Conservation (phyloP, 2,329 filamentous ascomycete genomes). For the Fusarium circinatum region DNA sequence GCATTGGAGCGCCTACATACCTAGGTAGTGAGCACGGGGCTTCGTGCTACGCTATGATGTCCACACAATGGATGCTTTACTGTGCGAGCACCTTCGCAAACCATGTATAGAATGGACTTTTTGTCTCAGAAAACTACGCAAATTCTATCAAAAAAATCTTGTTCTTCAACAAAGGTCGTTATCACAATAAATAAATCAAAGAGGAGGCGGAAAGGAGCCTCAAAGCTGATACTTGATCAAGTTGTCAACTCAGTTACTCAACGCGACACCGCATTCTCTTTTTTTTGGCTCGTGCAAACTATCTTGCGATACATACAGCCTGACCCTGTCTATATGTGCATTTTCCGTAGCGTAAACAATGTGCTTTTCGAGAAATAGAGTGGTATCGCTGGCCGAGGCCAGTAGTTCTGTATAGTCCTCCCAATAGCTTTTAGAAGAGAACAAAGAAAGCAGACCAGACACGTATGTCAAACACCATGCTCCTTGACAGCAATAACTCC, state of each 20-base stretch:
- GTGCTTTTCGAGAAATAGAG: constrained; percentile 11
- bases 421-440: constrained; percentile 9
- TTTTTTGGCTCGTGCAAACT: constrained; percentile 28
- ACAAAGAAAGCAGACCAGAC: constrained; percentile 23
- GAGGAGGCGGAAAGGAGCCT: constrained; percentile 13
- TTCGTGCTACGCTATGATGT: background rate
- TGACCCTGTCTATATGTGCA: constrained; percentile 33
- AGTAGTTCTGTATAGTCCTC: constrained; percentile 29
- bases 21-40: background rate
- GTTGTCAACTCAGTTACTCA: constrained; percentile 28
- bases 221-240: constrained; percentile 34
- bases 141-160: background rate
- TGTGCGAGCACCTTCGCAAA: background rate
- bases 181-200: constrained; percentile 30
- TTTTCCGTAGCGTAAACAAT: constrained; percentile 12
- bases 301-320: constrained; percentile 33
- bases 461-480: constrained; percentile 21
- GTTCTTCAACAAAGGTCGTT: background rate
- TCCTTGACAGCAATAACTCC: constrained; percentile 18
- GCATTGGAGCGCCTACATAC: background rate
- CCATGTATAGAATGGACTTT: background rate
- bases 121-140: background rate
- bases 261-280: constrained; percentile 29
- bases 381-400: constrained; percentile 15
- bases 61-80: background rate